Evolutionary conservation across 225 moss, liverwort and hornwort genomes (phyloP).

Genomic region (Climacium dendroides): DNA sequence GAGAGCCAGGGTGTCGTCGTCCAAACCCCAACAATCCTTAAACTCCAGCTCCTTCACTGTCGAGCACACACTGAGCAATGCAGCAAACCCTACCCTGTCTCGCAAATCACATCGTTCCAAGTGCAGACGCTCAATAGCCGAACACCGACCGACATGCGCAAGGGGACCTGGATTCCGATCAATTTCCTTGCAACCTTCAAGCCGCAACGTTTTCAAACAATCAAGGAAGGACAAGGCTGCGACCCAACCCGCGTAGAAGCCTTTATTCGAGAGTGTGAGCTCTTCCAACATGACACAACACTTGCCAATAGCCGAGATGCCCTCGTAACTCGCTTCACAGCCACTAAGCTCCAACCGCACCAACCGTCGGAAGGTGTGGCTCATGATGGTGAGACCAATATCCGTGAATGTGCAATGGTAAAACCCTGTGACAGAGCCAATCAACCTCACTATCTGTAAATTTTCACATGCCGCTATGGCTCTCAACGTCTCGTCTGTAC

Average conservation of each 20-base stretch:
- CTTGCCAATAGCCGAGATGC: slow-evolving; percentile 86
- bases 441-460: slow-evolving; percentile 70
- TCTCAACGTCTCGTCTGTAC: slow-evolving; percentile 83
- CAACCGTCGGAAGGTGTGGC: slow-evolving; percentile 68
- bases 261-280: slow-evolving; percentile 70
- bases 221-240: slow-evolving; percentile 62
- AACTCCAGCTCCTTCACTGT: slow-evolving; percentile 63
- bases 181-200: slow-evolving; percentile 81
- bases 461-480: slow-evolving; percentile 70
- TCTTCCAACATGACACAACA: slow-evolving; percentile 89
- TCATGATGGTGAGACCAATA: slow-evolving; percentile 86
- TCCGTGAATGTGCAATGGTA: slow-evolving; percentile 82
- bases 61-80: slow-evolving; percentile 55
- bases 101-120: slow-evolving; percentile 85
- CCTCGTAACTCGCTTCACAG: slow-evolving; percentile 87
- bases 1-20: slow-evolving; percentile 68
- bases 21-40: slow-evolving; percentile 91
- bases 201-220: slow-evolving; percentile 51
- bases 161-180: slow-evolving; percentile 64
- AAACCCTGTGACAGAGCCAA: slow-evolving; percentile 69
- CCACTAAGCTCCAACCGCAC: slow-evolving; percentile 81
- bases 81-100: slow-evolving; percentile 67
- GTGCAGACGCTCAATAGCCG: slow-evolving; percentile 70
- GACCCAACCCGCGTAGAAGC: slow-evolving; percentile 85
- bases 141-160: slow-evolving; percentile 36